Percentiles rank a stretch among this genome's conserved stretches.
Evolutionary conservation across 208 protist species (phyloP).

Genomic region (Vickermania spadyakhi): DNA sequence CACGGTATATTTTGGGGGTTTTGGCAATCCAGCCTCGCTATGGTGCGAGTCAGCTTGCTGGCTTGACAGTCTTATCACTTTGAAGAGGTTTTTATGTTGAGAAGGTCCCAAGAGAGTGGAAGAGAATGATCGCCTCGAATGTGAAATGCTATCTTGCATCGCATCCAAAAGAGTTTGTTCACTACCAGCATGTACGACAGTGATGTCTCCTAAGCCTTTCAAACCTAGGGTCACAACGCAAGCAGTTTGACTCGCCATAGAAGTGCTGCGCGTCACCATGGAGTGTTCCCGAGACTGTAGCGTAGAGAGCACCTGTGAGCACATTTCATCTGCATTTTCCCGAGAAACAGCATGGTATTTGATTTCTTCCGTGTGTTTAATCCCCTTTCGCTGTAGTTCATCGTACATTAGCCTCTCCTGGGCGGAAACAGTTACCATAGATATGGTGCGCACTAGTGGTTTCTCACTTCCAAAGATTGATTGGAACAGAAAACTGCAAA

Average conservation of each 20-base stretch:
- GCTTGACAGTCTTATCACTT: no score
- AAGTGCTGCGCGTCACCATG: background rate
- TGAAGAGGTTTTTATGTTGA: no score
- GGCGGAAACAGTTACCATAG: constrained; percentile 28
- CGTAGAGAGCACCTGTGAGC: background rate
- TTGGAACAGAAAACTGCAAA: no score
- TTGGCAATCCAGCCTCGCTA: constrained; percentile 21
- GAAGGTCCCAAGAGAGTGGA: no score
- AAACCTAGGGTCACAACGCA: constrained; percentile 49
- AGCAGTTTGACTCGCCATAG: constrained; percentile 31
- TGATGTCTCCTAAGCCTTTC: constrained; percentile 24
- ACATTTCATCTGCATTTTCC: background rate
- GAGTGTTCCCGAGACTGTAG: constrained; percentile 1
- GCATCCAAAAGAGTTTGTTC: constrained; percentile 42
- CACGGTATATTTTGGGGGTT: constrained; percentile 21
- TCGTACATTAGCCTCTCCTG: constrained; percentile 39
- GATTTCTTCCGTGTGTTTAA: constrained; percentile 23
- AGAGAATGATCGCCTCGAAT: no score
- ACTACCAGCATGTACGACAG: constrained; percentile 46
- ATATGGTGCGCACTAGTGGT: no score
- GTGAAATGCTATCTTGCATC: no score
- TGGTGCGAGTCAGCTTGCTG: no score
- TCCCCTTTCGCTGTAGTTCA: constrained; percentile 22
- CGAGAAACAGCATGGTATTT: constrained; percentile 16
- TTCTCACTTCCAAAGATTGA: no score